Percentiles rank a stretch among this genome's conserved stretches.
phyloP scores from a whole-genome alignment of 495 filamentous ascomycete genomes.

The Penicillium atrosanguineum region DNA sequence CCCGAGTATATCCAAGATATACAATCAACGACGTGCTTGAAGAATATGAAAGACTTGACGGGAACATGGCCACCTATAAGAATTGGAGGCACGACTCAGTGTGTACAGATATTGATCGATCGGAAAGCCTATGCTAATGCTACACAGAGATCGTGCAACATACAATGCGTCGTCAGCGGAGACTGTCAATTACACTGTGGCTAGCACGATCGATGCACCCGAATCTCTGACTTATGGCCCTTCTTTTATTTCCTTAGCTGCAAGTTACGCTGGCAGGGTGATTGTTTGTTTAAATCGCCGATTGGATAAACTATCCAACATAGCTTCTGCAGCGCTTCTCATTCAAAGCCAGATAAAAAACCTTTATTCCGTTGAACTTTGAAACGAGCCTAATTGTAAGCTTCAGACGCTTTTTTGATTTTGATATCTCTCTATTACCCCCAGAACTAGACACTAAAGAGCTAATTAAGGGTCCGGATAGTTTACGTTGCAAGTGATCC shows the following conservation, averaged over 20 bases:
- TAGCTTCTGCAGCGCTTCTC: slow-evolving; percentile 51
- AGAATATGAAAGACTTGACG: slow-evolving; percentile 52
- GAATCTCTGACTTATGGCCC: slow-evolving; percentile 54
- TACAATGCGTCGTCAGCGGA: slow-evolving; percentile 49
- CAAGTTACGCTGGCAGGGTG: slow-evolving; percentile 49
- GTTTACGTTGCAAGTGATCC: slow-evolving; percentile 35
- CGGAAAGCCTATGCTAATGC: background rate
- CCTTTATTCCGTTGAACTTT: slow-evolving; percentile 57
- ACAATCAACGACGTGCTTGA: slow-evolving; percentile 52
- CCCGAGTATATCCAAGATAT: slow-evolving; percentile 58
- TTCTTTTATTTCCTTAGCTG: slow-evolving; percentile 52
- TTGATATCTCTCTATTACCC: too few species aligned
- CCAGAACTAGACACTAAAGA: background rate
- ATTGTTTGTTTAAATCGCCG: slow-evolving; percentile 58
- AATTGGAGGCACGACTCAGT: slow-evolving; percentile 60
- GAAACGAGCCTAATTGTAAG: slow-evolving; percentile 62
- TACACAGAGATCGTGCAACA: slow-evolving; percentile 46
- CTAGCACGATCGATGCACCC: slow-evolving; percentile 50
- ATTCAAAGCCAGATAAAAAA: slow-evolving; percentile 46
- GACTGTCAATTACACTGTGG: slow-evolving; percentile 57
- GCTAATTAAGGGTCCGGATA: background rate
- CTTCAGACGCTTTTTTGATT: background rate
- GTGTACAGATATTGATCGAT: background rate
- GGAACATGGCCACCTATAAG: slow-evolving; percentile 57
- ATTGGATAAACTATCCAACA: slow-evolving; percentile 54